Evolutionary conservation across 768 basidiomycete genomes (phyloP), one percentile per base, ranked within the genome.

Genomic region (Tubosaeta sp.): DNA sequence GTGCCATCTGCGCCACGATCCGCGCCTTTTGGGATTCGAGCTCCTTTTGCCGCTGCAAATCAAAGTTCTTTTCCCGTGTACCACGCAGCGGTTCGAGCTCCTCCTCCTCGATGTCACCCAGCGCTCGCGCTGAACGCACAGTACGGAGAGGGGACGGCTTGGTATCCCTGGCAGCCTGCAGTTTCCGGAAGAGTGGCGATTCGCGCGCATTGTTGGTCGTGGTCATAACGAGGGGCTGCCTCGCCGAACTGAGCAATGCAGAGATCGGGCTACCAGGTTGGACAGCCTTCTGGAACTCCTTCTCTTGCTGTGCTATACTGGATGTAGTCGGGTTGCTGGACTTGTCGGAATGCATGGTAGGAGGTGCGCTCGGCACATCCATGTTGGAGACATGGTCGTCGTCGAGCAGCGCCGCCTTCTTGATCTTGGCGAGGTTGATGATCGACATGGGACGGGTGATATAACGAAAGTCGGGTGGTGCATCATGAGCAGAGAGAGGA

Each of bases 181-280:
- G 72, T 68, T 82, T 88, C 57, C 76, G 74, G 53, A 79, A 68
- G 29, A 65, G 69, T 26, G 64, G 65, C 22, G 63, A 71, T 50
- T 67, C 71, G 48, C 60, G 76, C 27, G 70, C 63, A 9, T 64
- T 61, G 16, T 69, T 74, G 19, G 74, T 77, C 6, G 76, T 80
- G 17, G 77, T 77, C 70, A 93, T 87, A 46, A 95, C 73, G 37
- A 97, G 74, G 0, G 94, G 94, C 67, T 93, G 90, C 52, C 87
- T 79, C 6, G 94, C 94, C 3, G 91, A 93, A 59, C 82, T 87
- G 60, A 99, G 79, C 45, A 99, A 72, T 3, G 91, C 91, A 27
- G 91, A 90, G 54, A 99, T 95, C 1, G 97, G 97, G 55, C 88
- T 91, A 39, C 91, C 93, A 6, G 95, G 95, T 64, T 94, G 91